These are phyloP conservation scores for Geranium brycei DNA, from an alignment of 345 rosid genomes.

Conservation along the genomic window DNA sequence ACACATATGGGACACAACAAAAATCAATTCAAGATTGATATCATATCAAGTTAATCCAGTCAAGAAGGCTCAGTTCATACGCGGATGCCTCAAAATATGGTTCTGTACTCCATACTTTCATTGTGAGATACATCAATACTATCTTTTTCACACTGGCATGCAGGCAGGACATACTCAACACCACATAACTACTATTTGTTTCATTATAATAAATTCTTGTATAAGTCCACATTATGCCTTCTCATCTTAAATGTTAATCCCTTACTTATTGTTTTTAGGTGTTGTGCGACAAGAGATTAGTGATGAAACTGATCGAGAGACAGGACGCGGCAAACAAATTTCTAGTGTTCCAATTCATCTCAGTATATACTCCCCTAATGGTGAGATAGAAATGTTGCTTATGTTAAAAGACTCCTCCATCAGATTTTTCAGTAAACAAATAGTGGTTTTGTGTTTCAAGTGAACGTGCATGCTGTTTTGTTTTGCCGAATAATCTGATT, in stretches of 20 bases:
- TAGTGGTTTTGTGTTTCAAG: background rate
- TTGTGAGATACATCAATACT: background rate
- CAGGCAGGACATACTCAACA: background rate
- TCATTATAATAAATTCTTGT: too few relatives aligned
- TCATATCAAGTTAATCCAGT: background rate
- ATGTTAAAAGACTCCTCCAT: background rate
- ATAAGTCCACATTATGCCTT: background rate
- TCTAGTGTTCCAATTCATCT: slow-evolving; percentile 91
- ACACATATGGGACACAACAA: background rate
- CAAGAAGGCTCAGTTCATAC: background rate
- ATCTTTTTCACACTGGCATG: background rate
- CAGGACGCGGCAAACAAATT: slow-evolving; percentile 72
- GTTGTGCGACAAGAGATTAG: slow-evolving; percentile 81
- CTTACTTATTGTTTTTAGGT: slow-evolving; percentile 32
- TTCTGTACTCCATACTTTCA: background rate
- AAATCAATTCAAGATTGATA: background rate
- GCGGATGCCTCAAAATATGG: background rate
- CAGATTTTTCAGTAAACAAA: background rate
- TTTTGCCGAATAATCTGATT: background rate
- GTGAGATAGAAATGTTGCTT: slow-evolving; percentile 27
- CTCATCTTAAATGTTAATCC: background rate
- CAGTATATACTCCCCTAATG: slow-evolving; percentile 86
- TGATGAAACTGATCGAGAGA: slow-evolving; percentile 94
- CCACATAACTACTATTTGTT: too few relatives aligned
- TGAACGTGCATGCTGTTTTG: background rate